Percentiles rank a stretch among this genome's conserved stretches.
Evolutionary conservation across 202 grass and related monocot species (phyloP).

Genomic region (Zoysia matrella): DNA sequence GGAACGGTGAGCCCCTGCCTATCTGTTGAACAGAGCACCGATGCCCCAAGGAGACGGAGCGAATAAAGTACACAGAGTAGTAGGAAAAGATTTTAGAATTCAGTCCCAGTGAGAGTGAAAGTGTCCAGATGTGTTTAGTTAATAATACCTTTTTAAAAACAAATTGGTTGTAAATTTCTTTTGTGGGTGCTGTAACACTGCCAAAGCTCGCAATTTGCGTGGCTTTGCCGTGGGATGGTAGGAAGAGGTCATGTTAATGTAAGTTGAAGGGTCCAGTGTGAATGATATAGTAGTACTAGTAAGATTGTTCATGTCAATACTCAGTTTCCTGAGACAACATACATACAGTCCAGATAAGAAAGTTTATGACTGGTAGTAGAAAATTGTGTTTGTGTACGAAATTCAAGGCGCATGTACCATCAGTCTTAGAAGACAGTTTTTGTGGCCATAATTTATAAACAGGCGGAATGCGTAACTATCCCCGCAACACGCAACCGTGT

Average conservation of each 20-base stretch:
- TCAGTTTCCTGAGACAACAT: background rate
- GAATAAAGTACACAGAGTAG: background rate
- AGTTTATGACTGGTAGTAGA: background rate
- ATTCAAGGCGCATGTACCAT: too few species aligned
- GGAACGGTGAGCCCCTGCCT: conserved; percentile 48
- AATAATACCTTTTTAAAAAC: conserved; percentile 6
- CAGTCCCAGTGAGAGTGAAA: background rate
- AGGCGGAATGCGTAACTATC: background rate
- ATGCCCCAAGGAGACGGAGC: background rate
- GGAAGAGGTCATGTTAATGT: background rate
- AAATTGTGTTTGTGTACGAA: too few species aligned
- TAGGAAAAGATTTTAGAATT: conserved; percentile 8
- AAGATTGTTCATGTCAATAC: background rate
- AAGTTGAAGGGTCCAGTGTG: background rate
- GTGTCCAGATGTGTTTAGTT: conserved; percentile 10
- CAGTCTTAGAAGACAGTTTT: too few species aligned
- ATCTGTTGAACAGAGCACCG: conserved; percentile 46
- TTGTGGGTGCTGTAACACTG: background rate
- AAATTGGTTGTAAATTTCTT: conserved; percentile 13
- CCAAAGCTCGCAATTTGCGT: conserved; percentile 5
- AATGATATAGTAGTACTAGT: background rate
- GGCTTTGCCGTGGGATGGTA: background rate
- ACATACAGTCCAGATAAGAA: background rate
- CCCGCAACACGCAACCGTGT: background rate
- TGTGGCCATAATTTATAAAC: too few species aligned